Base-by-base conservation (phyloP, 768 basidiomycete genomes). In the Lentinula raphanica region DNA sequence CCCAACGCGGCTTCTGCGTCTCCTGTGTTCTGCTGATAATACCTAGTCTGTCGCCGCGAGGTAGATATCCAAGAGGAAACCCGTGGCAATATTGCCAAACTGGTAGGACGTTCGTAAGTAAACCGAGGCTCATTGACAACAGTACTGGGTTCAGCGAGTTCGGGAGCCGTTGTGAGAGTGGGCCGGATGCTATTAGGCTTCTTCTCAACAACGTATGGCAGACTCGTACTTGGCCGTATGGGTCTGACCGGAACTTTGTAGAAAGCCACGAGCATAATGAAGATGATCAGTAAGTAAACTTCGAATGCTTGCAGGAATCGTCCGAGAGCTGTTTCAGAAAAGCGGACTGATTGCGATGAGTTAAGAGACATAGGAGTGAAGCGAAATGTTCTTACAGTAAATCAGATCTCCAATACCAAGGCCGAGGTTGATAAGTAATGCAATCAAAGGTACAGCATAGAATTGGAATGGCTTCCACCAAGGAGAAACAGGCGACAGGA, bases 251-350 rank as follows among this genome's bases (percentile, higher is more conserved):
- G 63, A 21, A 59, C 58, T 11, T 63, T 60, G 57, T 72, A 69
- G 59, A 78, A 76, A n/a, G 77, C 70, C 32, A 69, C 64, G 51
- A 86, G 72, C 59, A 87, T 79, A 59, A 77, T 69, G 65, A 79
- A 82, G n/a, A 88, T 68, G 57, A 87, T 74, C 44, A 86, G 69
- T 42, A 84, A 75, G 65, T 85, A 92, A 23, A 85, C 63, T 64
- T 87, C 85, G 32, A 84, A 69, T 13, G 83, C 85, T 62, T 84
- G 79, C 57, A 81, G 73, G 29, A 56, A 44, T 31, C 54, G 54
- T 31, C 54, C 54, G 9, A 56, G 40, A 56, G 54, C 5, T 35
- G 54, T 81, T 70, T 91, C 90, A 2, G 88, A 81, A 65, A 90
- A 89, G 54, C 75, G 71, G 67, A 86, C 88, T 90, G 27, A 29